Evolutionary conservation across 768 basidiomycete species (phyloP).

Genomic region (Pleurotus pulmonarius): DNA sequence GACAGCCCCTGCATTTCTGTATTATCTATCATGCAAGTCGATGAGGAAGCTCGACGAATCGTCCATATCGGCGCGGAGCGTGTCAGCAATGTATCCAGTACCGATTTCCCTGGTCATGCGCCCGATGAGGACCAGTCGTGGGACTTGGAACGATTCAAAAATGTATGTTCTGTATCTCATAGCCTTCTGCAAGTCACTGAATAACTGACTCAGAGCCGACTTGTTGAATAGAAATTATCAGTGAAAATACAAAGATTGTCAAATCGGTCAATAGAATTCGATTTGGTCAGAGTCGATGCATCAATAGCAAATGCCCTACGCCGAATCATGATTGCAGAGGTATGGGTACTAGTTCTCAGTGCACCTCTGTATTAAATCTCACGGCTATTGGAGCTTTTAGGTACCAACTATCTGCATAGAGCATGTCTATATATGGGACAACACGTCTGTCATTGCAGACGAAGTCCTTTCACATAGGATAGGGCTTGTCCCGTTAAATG

Average conservation of each 20-base stretch:
- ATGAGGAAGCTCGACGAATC: conserved; percentile 39
- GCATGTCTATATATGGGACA: conserved; percentile 89
- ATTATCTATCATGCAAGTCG: background rate
- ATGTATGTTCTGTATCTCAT: conserved; percentile 46
- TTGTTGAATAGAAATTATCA: conserved; percentile 60
- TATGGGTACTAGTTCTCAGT: conserved; percentile 26
- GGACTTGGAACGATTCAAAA: conserved; percentile 69
- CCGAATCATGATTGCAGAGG: conserved; percentile 92
- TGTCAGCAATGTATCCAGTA: conserved; percentile 78
- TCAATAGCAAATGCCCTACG: conserved; percentile 96
- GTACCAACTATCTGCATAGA: conserved; percentile 92
- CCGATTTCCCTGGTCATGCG: conserved; percentile 88
- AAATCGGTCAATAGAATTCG: conserved; percentile 85
- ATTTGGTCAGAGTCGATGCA: conserved; percentile 92
- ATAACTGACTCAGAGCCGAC: conserved; percentile 11
- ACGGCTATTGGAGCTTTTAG: conserved; percentile 31
- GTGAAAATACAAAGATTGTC: conserved; percentile 79
- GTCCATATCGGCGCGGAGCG: conserved; percentile 70
- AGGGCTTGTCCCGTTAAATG: conserved; percentile 84
- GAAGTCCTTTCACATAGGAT: conserved; percentile 90
- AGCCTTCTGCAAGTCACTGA: background rate
- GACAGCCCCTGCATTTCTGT: background rate
- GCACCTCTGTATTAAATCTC: conserved; percentile 12
- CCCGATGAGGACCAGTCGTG: conserved; percentile 84
- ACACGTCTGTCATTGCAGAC: conserved; percentile 90